Evolutionary conservation across 495 filamentous ascomycete genomes (phyloP), one percentile per base, ranked within the genome.

Genomic region (Penicillium nucicola): DNA sequence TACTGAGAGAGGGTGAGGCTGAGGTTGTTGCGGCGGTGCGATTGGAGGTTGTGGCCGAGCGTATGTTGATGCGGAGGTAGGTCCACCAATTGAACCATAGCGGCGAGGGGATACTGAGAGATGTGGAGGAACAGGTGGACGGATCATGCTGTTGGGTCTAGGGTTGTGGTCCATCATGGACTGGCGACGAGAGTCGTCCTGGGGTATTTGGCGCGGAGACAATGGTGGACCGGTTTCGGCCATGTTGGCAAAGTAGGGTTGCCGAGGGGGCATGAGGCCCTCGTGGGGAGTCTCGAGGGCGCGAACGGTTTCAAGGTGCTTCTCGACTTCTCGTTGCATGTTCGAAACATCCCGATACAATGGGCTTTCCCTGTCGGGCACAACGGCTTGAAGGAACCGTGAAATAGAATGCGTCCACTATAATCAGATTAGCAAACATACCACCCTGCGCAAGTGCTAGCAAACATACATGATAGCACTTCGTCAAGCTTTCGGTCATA

Each of bases 201-300:
- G 84, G 19, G 92, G 84, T 36, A 90, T 67, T 71, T 97, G 93
- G 31, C 90, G 88, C 22, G 93, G 93, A n/a, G 93, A 97, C 13
- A 96, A 73, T 30, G 93, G 90, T 5, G 88, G 84, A 36, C 86
- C 85, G 42, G 75, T 57, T 43, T 92, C 89, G 19, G 84, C 70
- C 51, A 90, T 72, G 56, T 83, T 86, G 39, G 82, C 81, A 62
- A 92, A 88, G 66, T 85, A 92, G 13, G 86, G 80, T 48, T 86
- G 89, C 47, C 86, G 85, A 25, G 82, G 85, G 32, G 87, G 81
- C 58, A 93, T 82, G 18, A 89, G 74, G 22, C 80, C 70, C 44
- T 96, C 91, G 55, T 87, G 84, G 22, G 86, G 80, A 45, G 90
- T 88, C 50, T 97, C 92, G 18, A 92, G 74, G 35, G 69, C 64